These are phyloP conservation scores for Camellia sinensis DNA, from an alignment of 148 eudicot species.

Conservation along the genomic window DNA sequence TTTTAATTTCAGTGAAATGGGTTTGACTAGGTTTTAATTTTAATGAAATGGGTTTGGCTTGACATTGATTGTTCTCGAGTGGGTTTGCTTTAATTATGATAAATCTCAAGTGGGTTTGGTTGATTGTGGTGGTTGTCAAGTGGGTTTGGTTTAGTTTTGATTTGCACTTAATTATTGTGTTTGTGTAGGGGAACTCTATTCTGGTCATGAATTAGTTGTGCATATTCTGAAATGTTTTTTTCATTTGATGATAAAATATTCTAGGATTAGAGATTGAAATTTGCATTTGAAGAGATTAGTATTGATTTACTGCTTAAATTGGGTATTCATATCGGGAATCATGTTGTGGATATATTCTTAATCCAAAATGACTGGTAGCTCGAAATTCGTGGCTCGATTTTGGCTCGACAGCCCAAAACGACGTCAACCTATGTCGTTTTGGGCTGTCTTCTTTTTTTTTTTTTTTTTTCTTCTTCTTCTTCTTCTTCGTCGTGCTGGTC, in stretches of 20 bases:
- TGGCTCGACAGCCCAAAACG: too few species aligned
- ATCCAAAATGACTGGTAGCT: too few species aligned
- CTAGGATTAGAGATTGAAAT: neutral
- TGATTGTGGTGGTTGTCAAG: neutral
- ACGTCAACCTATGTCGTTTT: too few species aligned
- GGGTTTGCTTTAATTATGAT: neutral
- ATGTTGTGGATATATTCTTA: neutral
- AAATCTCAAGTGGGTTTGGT: neutral
- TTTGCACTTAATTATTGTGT: neutral
- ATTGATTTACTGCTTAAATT: neutral
- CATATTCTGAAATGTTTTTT: neutral
- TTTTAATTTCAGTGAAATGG: conserved; percentile 3
- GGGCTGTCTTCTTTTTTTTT: too few species aligned
- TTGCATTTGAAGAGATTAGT: neutral
- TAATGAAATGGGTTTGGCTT: neutral
- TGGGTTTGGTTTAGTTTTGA: conserved; percentile 1
- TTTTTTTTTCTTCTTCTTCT: too few species aligned
- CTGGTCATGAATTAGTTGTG: neutral
- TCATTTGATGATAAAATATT: neutral
- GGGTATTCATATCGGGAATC: neutral
- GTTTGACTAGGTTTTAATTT: neutral
- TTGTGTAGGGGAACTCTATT: neutral
- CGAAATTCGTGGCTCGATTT: too few species aligned
- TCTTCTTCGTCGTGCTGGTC: too few species aligned
- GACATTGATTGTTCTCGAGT: neutral